phyloP scores from a whole-genome alignment of 2,329 filamentous ascomycete genomes.

The Plectosphaerella plurivora region DNA sequence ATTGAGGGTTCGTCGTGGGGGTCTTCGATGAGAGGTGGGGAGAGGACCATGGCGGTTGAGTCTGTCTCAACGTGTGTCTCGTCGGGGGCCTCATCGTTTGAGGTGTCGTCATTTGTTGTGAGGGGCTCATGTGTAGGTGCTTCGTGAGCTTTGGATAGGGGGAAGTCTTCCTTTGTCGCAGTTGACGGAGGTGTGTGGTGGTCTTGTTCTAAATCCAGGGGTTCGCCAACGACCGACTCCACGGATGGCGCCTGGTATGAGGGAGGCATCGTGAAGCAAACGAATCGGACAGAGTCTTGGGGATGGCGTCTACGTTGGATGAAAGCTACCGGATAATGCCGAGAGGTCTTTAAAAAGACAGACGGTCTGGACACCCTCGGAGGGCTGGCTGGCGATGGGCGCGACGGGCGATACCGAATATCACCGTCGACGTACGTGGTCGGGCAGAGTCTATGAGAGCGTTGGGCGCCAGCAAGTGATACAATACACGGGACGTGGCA shows the following conservation, averaged over 20 bases:
- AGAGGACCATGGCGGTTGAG: too few species aligned
- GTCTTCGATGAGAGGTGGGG: neutral
- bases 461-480: neutral
- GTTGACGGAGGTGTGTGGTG: too few species aligned
- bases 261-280: neutral
- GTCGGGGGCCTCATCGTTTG: neutral
- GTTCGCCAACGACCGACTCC: neutral
- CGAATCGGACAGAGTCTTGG: neutral
- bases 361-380: too few species aligned
- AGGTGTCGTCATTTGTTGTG: too few species aligned
- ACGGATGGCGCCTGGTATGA: neutral
- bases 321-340: too few species aligned
- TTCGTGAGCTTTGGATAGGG: too few species aligned
- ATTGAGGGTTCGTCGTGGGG: neutral
- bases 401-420: neutral
- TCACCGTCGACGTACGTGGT: neutral
- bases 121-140: too few species aligned
- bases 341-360: too few species aligned
- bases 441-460: neutral
- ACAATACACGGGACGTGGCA: neutral
- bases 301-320: too few species aligned
- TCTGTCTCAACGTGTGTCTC: slow-evolving; percentile 5
- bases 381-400: neutral
- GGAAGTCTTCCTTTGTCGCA: neutral
- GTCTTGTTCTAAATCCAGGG: too few species aligned